phyloP scores from a whole-genome alignment of 176 grass and related monocot genomes.

The Ampelocalamus luodianensis region DNA sequence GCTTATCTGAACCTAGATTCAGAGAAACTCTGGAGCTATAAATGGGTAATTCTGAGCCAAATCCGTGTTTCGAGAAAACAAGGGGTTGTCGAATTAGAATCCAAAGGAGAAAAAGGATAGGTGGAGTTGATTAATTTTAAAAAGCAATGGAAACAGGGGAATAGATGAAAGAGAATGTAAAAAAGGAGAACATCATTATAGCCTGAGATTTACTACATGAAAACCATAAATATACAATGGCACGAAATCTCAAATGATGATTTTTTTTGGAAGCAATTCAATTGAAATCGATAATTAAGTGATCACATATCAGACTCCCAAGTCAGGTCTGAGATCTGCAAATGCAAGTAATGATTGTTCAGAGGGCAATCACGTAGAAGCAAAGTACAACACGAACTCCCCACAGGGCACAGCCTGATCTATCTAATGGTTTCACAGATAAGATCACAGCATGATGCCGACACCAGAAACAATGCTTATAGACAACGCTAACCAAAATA shows the following conservation, averaged over 20 bases:
- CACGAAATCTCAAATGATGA: not conserved
- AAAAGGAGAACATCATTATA: not conserved
- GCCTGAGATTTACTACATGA: not conserved
- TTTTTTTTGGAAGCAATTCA: not conserved
- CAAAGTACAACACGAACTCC: not conserved
- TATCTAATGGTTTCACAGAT: slow-evolving; percentile 2
- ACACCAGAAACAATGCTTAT: not conserved
- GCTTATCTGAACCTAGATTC: not conserved
- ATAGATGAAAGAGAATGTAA: not conserved
- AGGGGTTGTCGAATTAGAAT: not conserved
- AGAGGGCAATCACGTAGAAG: not conserved
- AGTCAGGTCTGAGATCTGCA: not conserved
- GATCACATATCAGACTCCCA: not conserved
- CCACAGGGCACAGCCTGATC: not conserved
- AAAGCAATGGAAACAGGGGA: not conserved
- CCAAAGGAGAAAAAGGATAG: not conserved
- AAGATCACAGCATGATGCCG: not conserved
- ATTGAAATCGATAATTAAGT: not conserved
- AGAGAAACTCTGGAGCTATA: not conserved
- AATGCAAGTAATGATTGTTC: slow-evolving; percentile 13
- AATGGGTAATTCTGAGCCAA: not conserved
- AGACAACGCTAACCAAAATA: slow-evolving; percentile 13
- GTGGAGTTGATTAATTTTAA: not conserved
- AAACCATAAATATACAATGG: not conserved
- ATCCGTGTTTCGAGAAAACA: not conserved